These are phyloP conservation scores for Lasiodiplodia sp. DNA, from an alignment of 2,329 filamentous ascomycete genomes.

Conservation along the genomic window DNA sequence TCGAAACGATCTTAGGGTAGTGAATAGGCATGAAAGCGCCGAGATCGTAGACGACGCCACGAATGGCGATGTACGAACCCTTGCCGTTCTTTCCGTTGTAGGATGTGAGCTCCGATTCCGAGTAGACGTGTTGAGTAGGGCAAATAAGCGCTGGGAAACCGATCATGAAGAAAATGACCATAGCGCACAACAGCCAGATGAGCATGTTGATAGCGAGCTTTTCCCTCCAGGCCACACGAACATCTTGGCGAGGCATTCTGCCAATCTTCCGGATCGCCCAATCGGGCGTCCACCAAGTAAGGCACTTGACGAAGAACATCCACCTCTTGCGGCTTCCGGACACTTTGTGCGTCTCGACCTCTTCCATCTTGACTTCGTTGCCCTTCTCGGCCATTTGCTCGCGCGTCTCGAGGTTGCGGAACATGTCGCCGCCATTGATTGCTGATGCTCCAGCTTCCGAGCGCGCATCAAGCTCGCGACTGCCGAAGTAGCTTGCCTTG, in stretches of 20 bases:
- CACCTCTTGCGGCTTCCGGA: constrained; percentile 87
- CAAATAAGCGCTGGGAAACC: constrained; percentile 88
- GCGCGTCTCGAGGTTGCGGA: constrained; percentile 92
- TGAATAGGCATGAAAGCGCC: constrained; percentile 75
- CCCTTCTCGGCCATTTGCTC: constrained; percentile 95
- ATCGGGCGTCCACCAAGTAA: constrained; percentile 91
- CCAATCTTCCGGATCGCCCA: constrained; percentile 79
- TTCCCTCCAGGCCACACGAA: constrained; percentile 92
- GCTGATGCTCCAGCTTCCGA: constrained; percentile 94
- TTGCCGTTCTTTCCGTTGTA: constrained; percentile 74
- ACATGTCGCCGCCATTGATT: constrained; percentile 88
- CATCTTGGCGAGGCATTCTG: constrained; percentile 88
- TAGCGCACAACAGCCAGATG: constrained; percentile 85
- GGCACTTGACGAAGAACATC: constrained; percentile 80
- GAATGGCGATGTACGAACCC: constrained; percentile 77
- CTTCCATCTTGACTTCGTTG: constrained; percentile 86
- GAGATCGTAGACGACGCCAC: constrained; percentile 88
- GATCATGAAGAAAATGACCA: constrained; percentile 88
- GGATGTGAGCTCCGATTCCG: constrained; percentile 73
- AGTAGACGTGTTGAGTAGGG: constrained; percentile 88
- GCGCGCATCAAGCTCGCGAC: constrained; percentile 78
- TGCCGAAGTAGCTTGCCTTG: constrained; percentile 84
- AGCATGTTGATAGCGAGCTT: constrained; percentile 98
- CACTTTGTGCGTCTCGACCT: constrained; percentile 83
- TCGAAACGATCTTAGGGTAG: constrained; percentile 73